Evolutionary conservation across 202 grass and related monocot species (phyloP).

Genomic region (Hordeum pubiflorum): DNA sequence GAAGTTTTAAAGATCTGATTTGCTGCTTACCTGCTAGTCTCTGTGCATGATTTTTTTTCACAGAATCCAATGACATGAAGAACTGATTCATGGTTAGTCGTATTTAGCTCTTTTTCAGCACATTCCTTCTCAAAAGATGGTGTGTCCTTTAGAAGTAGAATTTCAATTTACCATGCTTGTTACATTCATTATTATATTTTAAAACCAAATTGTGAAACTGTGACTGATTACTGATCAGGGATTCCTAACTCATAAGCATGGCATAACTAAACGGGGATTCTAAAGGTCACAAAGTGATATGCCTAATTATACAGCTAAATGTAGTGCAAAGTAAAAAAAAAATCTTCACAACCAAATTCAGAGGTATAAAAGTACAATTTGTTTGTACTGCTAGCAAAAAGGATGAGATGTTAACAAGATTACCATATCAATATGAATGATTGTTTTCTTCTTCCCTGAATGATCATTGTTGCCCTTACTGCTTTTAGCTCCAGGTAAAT

Average conservation of each 20-base stretch:
- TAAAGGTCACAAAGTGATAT: background rate
- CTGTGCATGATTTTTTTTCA: background rate
- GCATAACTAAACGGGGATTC: background rate
- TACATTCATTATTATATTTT: background rate
- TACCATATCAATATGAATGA: constrained; percentile 97
- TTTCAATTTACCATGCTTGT: background rate
- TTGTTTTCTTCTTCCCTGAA: constrained; percentile 44
- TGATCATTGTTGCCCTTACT: constrained; percentile 33
- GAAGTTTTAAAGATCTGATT: background rate
- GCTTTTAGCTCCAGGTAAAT: constrained; percentile 39
- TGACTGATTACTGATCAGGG: background rate
- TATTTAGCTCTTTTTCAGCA: background rate
- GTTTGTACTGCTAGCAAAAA: background rate
- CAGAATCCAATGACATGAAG: background rate
- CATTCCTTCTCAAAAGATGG: background rate
- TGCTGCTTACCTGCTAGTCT: background rate
- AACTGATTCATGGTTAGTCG: background rate
- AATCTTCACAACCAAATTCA: background rate
- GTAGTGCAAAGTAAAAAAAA: background rate
- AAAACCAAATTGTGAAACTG: background rate
- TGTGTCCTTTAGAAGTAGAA: background rate
- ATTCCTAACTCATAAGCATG: background rate
- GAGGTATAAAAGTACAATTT: background rate
- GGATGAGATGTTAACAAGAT: constrained; percentile 31
- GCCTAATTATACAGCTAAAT: background rate